A percentile compares a stretch with the other conserved stretches of the same genome.
phyloP scores from a whole-genome alignment of 2,329 filamentous ascomycete species.

The Cladosporium velox region DNA sequence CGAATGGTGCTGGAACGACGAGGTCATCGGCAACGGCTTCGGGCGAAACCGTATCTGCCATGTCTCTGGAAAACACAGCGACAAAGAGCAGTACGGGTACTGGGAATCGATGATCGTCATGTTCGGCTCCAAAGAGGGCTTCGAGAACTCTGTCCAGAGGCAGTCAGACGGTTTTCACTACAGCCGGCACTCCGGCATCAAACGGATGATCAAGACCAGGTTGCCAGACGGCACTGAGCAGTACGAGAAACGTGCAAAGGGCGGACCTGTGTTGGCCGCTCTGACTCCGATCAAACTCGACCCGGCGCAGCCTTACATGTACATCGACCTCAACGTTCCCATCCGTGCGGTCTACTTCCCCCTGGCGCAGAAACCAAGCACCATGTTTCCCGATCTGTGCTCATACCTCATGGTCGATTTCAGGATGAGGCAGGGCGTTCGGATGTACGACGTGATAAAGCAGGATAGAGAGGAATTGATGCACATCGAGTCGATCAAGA shows the following conservation, averaged over 20 bases:
- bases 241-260: neutral
- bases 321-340: neutral
- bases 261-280: neutral
- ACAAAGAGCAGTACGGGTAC: no score
- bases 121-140: neutral
- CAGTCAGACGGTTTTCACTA: neutral
- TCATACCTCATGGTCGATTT: neutral
- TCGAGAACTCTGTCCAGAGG: neutral
- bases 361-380: neutral
- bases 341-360: neutral
- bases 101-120: neutral
- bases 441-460: neutral
- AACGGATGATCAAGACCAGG: neutral
- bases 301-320: neutral
- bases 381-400: neutral
- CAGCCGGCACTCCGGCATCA: neutral
- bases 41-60: no score
- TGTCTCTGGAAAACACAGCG: no score
- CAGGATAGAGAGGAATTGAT: no score
- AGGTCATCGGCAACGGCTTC: no score
- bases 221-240: neutral
- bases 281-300: neutral
- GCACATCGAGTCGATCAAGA: no score
- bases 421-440: neutral
- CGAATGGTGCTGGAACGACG: no score